Evolutionary conservation across 345 rosid species (phyloP).

Genomic region (Pistacia atlantica): DNA sequence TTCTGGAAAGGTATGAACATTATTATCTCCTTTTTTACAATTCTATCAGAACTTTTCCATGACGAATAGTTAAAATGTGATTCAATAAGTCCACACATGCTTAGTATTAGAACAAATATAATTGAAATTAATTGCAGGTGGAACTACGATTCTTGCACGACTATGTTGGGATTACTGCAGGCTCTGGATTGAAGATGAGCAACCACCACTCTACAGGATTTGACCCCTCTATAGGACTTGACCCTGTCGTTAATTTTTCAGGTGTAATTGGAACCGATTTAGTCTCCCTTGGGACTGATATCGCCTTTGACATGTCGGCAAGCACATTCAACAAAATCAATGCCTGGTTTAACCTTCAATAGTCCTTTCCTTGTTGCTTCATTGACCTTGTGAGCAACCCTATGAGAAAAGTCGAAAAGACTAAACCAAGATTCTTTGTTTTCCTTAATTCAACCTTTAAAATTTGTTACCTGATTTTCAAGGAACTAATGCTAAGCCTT

Average conservation of each 20-base stretch:
- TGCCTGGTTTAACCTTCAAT: constrained; percentile 50
- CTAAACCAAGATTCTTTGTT: neutral
- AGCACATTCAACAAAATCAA: constrained; percentile 28
- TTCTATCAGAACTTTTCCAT: neutral
- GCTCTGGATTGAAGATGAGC: constrained; percentile 35
- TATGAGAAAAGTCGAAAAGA: neutral
- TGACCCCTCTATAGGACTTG: constrained; percentile 36
- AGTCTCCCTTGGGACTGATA: constrained; percentile 43
- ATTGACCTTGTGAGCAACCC: constrained; percentile 47
- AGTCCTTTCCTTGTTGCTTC: constrained; percentile 37
- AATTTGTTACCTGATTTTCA: neutral
- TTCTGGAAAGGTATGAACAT: constrained; percentile 38
- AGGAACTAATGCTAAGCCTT: neutral
- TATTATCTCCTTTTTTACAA: neutral
- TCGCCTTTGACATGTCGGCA: constrained; percentile 33
- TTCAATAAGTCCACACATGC: too few relatives aligned
- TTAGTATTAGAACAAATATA: neutral
- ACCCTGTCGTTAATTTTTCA: constrained; percentile 44
- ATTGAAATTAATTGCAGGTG: constrained; percentile 31
- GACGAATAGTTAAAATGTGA: neutral
- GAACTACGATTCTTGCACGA: constrained; percentile 43
- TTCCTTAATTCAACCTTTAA: neutral
- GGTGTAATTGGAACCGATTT: constrained; percentile 41
- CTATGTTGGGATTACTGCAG: constrained; percentile 44
- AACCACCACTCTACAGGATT: constrained; percentile 16